These are phyloP conservation scores for Endothia cerciana DNA, from an alignment of 2,329 filamentous ascomycete genomes.

Conservation along the genomic window DNA sequence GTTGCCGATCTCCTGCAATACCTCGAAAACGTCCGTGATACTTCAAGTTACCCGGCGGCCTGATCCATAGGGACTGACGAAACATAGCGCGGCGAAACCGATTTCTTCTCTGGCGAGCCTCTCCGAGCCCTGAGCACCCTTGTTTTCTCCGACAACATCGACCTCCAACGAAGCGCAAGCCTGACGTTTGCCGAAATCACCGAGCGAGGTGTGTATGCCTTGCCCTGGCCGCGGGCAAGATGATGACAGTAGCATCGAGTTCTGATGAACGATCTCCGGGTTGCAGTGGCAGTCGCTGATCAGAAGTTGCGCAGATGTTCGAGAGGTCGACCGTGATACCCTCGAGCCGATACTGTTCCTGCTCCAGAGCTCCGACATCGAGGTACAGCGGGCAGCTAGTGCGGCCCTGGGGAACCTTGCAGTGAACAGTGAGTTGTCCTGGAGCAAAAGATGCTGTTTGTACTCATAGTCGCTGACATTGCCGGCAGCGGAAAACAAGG, in stretches of 20 bases:
- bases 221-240: conserved; percentile 1
- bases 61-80: conserved; percentile 37
- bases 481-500: conserved; percentile 89
- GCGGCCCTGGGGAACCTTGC: conserved; percentile 94
- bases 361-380: conserved; percentile 92
- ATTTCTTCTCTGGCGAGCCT: conserved; percentile 97
- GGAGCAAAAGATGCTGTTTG: neutral
- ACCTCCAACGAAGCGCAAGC: conserved; percentile 94
- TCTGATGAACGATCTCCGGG: neutral
- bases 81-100: conserved; percentile 84
- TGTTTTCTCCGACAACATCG: conserved; percentile 98
- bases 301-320: conserved; percentile 70
- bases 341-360: conserved; percentile 95
- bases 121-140: conserved; percentile 91
- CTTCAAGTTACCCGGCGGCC: neutral
- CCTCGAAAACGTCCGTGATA: conserved; percentile 81
- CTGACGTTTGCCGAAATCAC: conserved; percentile 99
- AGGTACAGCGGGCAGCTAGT: conserved; percentile 95
- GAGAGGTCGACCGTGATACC: conserved; percentile 92
- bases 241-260: neutral
- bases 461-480: conserved; percentile 44
- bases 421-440: conserved; percentile 77
- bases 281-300: conserved; percentile 22
- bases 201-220: conserved; percentile 76
- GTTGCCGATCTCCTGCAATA: conserved; percentile 95